Base-by-base conservation (phyloP, 2,329 filamentous ascomycete genomes). In the Alternaria atra region DNA sequence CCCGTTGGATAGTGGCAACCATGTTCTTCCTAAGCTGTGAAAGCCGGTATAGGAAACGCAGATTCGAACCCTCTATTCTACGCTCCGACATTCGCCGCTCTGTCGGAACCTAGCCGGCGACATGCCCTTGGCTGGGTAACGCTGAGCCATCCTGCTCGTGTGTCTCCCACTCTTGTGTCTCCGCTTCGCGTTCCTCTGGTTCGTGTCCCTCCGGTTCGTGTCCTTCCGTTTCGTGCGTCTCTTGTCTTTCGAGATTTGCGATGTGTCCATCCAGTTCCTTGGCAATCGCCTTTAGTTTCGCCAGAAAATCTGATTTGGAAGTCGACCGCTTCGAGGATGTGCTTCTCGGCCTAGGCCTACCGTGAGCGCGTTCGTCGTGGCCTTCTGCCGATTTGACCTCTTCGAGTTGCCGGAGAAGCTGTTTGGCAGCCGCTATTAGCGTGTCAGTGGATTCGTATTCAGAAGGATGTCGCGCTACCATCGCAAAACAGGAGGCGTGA, bases 51-150 rank as follows among this genome's bases (percentile, higher is more conserved):
- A 23, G 44, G 32, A 51, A 52, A 2, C 39, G 39, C 5, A 55
- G 52, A 55, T 42, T 30, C 4, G 6, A 82, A 10, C 4, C n/a
- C 10, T 2, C 3, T 44, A 4, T 30, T 44, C 42, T 44, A 44
- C 25, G 15, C 42, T 29, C 42, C 17, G 8, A 44, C 25, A n/a
- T 4, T 25, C 5, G 15, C 25, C 15, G 15, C 15, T 44, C 25
- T 29, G 4, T 13, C 8, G 9, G 25, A 29, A 10, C 29, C 42
- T 29, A 5, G 9, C 20, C 9, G 9, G 5, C 32, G 32, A 37
- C 32, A 13, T 50, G 32, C 17, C 8, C 47, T 6, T 50, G 32
- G 17, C 46, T 50, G 20, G 17, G 9, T 50, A 50, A 30, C 6
- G 9, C 32, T 37, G 10, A 50, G 17, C 37, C n/a, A 15, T 46